These are phyloP conservation scores for Heliamphora pulchella DNA, from an alignment of 179 eudicot species.

Conservation along the genomic window DNA sequence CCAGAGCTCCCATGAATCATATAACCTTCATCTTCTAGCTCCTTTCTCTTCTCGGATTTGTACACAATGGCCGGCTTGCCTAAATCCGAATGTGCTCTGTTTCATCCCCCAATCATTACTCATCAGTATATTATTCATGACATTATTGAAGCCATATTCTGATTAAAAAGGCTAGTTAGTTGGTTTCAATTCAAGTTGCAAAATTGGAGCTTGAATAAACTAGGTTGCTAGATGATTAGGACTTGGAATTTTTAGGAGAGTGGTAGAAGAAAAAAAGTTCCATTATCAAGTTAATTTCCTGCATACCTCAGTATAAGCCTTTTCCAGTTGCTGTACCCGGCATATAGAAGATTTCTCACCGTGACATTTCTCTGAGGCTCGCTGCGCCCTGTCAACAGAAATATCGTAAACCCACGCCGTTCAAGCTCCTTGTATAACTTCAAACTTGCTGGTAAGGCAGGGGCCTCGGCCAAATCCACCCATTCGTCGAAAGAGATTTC, in stretches of 20 bases:
- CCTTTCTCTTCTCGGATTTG: conserved; percentile 60
- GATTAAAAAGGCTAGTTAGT: background rate
- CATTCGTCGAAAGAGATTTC: conserved; percentile 44
- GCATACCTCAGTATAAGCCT: conserved; percentile 59
- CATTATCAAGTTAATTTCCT: background rate
- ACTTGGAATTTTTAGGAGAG: no score
- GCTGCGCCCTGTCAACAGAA: conserved; percentile 66
- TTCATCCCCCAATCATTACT: conserved; percentile 8
- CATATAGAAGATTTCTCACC: conserved; percentile 37
- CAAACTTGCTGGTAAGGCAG: conserved; percentile 58
- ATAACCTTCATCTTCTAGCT: conserved; percentile 56
- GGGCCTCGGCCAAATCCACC: conserved; percentile 50
- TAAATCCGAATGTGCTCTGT: conserved; percentile 46
- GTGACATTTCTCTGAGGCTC: conserved; percentile 52
- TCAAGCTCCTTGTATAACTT: conserved; percentile 56
- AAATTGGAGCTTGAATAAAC: background rate
- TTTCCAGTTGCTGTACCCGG: conserved; percentile 63
- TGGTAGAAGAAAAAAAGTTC: background rate
- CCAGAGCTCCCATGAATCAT: conserved; percentile 62
- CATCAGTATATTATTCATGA: background rate
- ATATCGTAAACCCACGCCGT: conserved; percentile 49
- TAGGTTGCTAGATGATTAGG: no score
- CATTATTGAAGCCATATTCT: background rate
- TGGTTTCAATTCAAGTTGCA: background rate
- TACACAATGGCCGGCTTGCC: conserved; percentile 44